Base-by-base conservation (phyloP, 2,329 filamentous ascomycete genomes). In the Aspergillus candidus region DNA sequence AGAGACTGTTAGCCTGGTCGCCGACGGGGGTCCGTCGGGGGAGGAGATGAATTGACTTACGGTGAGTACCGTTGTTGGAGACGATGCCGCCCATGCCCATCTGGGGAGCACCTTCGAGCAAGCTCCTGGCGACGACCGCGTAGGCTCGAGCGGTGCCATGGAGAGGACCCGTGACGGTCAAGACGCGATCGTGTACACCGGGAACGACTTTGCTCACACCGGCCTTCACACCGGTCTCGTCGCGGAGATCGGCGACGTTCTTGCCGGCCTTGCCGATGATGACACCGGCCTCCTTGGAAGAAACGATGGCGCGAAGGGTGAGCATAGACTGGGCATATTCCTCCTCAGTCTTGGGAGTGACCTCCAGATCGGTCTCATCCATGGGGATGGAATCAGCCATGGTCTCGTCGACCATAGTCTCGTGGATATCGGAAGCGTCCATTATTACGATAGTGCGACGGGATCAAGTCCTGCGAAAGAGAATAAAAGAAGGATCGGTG, bases 211-310 rank as follows among this genome's bases (percentile, higher is more conserved):
- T 98, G 80, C 90, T 96, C 53, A 98, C 93, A 54, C 93, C 93
- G 49, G 93, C 93, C 72, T 94, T 95, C 60, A 98, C 93, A 48
- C 91, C 93, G 55, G 93, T 98, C 73, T 97, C 91, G 61, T 98
- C 91, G 64, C 93, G 85, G 51, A 98, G 79, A 63, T 97, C 91
- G 38, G 93, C 93, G 43, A 98, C 93, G 62, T 98, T 97, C 78
- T 97, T 95, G 65, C 93, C 93, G 46, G 85, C 89, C 74, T 98
- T 98, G 70, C 93, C 93, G 69, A 98, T 98, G 70, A 98, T 97
- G 60, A 98, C 89, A 63, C 93, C 93, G 48, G 93, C 93, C 72
- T 98, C 93, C 75, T 97, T 97, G 68, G 93, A 96, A 30, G 93
- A 96, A 56, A 98, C 93, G 66, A 98, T 96, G 58, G 93, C 93